phyloP scores from a whole-genome alignment of 2,329 filamentous ascomycete species.

The Aspergillus ibericus region DNA sequence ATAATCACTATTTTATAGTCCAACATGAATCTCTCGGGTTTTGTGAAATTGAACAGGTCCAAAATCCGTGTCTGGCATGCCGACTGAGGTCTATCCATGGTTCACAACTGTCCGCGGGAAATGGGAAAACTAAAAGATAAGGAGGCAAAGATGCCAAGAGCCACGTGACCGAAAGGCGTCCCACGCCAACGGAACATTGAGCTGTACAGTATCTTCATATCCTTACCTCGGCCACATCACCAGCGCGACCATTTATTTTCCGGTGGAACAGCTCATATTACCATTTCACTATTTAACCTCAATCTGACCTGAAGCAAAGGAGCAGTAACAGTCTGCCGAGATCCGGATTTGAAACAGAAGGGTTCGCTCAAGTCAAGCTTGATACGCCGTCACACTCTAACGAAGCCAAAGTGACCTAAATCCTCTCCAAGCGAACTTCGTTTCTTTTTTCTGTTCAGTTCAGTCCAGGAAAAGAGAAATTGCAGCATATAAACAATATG shows the following conservation, averaged over 20 bases:
- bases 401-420: constrained; percentile 39
- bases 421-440: constrained; percentile 29
- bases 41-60: background rate
- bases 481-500: constrained; percentile 50
- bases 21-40: background rate
- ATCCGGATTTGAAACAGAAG: constrained; percentile 28
- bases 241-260: background rate
- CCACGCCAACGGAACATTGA: constrained; percentile 2
- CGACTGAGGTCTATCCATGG: background rate
- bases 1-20: constrained; percentile 16
- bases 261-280: background rate
- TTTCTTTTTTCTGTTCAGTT: constrained; percentile 22
- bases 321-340: constrained; percentile 11
- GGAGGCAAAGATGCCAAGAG: constrained; percentile 16
- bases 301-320: background rate
- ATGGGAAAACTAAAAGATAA: constrained; percentile 4
- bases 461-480: constrained; percentile 26
- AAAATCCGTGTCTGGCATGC: background rate
- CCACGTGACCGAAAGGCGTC: constrained; percentile 12
- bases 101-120: background rate
- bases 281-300: background rate
- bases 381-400: constrained; percentile 33
- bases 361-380: constrained; percentile 34
- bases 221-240: constrained; percentile 8
- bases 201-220: constrained; percentile 3